Conservation (phyloP, 202 grass and related monocot species). For the Musa balbisiana region DNA sequence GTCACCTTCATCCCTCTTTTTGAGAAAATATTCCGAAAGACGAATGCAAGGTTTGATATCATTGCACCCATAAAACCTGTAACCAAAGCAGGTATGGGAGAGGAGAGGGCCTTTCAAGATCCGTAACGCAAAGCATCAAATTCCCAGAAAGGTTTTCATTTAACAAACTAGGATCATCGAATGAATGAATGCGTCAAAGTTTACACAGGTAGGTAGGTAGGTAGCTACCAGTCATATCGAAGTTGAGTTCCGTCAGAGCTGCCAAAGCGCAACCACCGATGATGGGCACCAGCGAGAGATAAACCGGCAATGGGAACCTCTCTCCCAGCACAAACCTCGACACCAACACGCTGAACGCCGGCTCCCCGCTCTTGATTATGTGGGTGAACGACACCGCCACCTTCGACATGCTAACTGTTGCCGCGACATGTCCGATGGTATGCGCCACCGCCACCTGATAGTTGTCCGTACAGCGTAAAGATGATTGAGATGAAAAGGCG, state of each 20-base stretch:
- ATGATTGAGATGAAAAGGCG: background rate
- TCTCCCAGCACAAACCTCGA: background rate
- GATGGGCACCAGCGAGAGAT: background rate
- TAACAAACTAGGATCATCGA: too few relatives aligned
- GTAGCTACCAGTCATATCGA: background rate
- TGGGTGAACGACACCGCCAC: background rate
- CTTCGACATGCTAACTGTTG: background rate
- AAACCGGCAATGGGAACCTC: background rate
- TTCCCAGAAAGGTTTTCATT: too few relatives aligned
- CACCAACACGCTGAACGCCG: constrained; percentile 3
- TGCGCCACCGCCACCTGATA: background rate
- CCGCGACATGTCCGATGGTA: constrained; percentile 1
- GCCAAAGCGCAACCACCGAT: background rate
- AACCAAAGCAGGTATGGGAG: too few relatives aligned
- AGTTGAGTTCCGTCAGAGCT: background rate
- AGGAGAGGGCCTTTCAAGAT: too few relatives aligned
- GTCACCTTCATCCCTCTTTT: too few relatives aligned
- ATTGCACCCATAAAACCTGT: too few relatives aligned
- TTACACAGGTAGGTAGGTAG: too few relatives aligned
- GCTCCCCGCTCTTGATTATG: constrained; percentile 1
- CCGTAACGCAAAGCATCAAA: too few relatives aligned
- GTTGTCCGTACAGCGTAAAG: too few relatives aligned
- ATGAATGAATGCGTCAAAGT: too few relatives aligned
- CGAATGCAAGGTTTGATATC: too few relatives aligned
- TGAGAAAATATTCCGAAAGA: too few relatives aligned